Evolutionary conservation across 768 basidiomycete species (phyloP).

Genomic region (Psilocybe subaeruginosa): DNA sequence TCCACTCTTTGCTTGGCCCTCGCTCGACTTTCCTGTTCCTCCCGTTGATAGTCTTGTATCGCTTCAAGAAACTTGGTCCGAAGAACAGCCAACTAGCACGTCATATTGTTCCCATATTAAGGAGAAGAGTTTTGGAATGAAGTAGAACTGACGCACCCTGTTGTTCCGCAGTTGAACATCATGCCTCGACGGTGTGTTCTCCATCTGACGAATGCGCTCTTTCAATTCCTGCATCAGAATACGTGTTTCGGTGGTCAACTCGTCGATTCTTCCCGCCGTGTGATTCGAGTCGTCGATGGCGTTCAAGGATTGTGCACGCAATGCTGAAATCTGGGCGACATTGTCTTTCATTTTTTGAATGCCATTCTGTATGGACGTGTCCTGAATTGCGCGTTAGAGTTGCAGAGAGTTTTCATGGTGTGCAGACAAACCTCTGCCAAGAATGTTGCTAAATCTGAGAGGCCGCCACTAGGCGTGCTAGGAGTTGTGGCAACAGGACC

Average conservation of each 20-base stretch:
- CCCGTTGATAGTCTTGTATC: conserved; percentile 76
- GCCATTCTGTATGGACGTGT: conserved; percentile 41
- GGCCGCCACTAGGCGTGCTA: conserved; percentile 19
- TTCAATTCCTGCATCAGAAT: conserved; percentile 60
- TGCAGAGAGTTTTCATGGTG: neutral
- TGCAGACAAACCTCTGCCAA: conserved; percentile 34
- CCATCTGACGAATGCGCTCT: conserved; percentile 59
- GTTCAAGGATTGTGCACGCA: conserved; percentile 41
- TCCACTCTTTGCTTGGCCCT: conserved; percentile 70
- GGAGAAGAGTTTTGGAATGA: neutral
- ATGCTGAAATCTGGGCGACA: conserved; percentile 37
- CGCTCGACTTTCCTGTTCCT: conserved; percentile 71
- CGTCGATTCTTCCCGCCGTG: conserved; percentile 46
- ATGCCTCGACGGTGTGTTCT: conserved; percentile 32
- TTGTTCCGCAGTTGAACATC: conserved; percentile 43
- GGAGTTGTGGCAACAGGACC: conserved; percentile 17
- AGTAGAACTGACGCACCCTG: conserved; percentile 27
- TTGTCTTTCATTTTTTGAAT: conserved; percentile 42
- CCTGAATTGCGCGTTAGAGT: conserved; percentile 27
- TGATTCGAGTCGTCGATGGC: conserved; percentile 33
- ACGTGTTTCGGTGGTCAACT: conserved; percentile 62
- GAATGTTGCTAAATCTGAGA: conserved; percentile 30
- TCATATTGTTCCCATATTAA: neutral
- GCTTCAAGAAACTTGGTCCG: conserved; percentile 75
- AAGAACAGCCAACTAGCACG: conserved; percentile 54